Conservation (phyloP, 495 filamentous ascomycete species). For the Emericellopsis terricola region DNA sequence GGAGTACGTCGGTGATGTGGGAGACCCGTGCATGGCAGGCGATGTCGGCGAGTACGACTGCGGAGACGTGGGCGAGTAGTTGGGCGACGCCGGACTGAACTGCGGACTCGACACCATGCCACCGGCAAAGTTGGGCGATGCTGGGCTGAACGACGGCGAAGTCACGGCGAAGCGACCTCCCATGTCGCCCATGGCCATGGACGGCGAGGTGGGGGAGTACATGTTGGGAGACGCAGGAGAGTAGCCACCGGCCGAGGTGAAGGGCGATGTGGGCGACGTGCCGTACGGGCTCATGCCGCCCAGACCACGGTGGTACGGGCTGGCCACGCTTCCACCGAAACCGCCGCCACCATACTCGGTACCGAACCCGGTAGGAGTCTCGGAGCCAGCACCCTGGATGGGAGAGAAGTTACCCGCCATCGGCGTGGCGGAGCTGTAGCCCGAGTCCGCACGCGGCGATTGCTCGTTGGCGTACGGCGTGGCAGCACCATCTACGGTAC, state of each 20-base stretch:
- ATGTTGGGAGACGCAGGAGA: no score
- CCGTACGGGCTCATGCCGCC: slow-evolving; percentile 53
- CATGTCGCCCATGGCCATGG: slow-evolving; percentile 33
- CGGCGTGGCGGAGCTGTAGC: slow-evolving; percentile 39
- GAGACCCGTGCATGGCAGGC: slow-evolving; percentile 32
- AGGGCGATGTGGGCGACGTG: slow-evolving; percentile 56
- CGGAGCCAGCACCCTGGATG: slow-evolving; percentile 57
- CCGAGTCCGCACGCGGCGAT: slow-evolving; percentile 69
- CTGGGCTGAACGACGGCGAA: slow-evolving; percentile 75
- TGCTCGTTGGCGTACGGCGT: slow-evolving; percentile 83
- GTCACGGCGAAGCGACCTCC: no score
- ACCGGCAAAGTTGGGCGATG: slow-evolving; percentile 51
- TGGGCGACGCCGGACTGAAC: slow-evolving; percentile 73
- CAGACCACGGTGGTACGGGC: no score
- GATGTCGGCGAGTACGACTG: slow-evolving; percentile 47
- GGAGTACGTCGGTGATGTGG: slow-evolving; percentile 52
- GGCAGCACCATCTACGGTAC: slow-evolving; percentile 61
- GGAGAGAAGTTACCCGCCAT: slow-evolving; percentile 86
- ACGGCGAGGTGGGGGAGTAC: slow-evolving; percentile 42
- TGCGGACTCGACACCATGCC: slow-evolving; percentile 39
- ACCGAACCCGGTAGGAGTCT: slow-evolving; percentile 55
- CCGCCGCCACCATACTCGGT: slow-evolving; percentile 29
- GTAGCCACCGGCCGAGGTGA: slow-evolving; percentile 44
- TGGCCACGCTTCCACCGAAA: no score
- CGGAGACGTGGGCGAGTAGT: slow-evolving; percentile 49